These are phyloP conservation scores for Elaeis guineensis DNA, from an alignment of 176 grass and related monocot species.

Conservation along the genomic window DNA sequence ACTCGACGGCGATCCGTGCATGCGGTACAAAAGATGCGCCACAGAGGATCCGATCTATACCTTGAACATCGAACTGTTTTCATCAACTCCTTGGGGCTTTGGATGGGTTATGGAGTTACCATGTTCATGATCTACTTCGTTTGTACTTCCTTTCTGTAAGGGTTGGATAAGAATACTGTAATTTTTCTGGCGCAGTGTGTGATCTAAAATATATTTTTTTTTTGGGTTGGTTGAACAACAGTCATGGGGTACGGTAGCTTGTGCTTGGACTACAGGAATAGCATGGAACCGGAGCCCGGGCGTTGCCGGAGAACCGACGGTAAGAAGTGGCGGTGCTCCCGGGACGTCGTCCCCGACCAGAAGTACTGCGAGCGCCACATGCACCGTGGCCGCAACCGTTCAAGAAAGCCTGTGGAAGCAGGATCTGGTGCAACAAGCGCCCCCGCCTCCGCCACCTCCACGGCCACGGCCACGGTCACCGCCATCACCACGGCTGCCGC, in stretches of 20 bases:
- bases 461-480: slow-evolving; percentile 1
- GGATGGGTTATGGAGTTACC: no score
- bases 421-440: slow-evolving; percentile 6
- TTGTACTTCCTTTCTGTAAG: no score
- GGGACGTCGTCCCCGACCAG: slow-evolving; percentile 78
- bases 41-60: no score
- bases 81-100: no score
- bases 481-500: background rate
- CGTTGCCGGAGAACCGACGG: slow-evolving; percentile 91
- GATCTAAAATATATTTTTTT: no score
- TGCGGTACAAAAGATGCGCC: no score
- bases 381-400: slow-evolving; percentile 94
- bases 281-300: slow-evolving; percentile 93
- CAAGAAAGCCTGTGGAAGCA: slow-evolving; percentile 98
- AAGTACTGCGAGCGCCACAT: slow-evolving; percentile 99
- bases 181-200: no score
- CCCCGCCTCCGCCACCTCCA: background rate
- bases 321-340: slow-evolving; percentile 98
- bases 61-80: no score
- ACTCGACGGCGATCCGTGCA: no score
- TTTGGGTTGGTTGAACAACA: no score
- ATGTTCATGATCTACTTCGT: no score
- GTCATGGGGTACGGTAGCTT: slow-evolving; percentile 66
- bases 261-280: slow-evolving; percentile 91
- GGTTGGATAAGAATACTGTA: no score